Base-by-base conservation (phyloP, 1,284 basidiomycete genomes). In the Melampsora abietis-canadensis region DNA sequence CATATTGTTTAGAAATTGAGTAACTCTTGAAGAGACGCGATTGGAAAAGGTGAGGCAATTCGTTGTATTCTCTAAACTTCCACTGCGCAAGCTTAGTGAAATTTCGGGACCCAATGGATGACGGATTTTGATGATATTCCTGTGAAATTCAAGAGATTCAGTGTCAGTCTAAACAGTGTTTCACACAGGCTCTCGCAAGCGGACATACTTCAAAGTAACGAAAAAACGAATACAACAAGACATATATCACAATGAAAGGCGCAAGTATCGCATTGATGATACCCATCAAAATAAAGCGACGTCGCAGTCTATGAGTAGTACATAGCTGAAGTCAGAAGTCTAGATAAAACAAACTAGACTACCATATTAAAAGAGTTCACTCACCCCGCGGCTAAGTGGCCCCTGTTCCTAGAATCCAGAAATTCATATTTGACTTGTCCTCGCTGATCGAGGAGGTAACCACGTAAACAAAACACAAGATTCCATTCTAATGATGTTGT, bases 1-100 rank as follows among this genome's bases (percentile, higher is more conserved):
- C 93, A 82, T 98, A 98, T 85, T 92, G 90, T 81, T 90, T 94
- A 17, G 96, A 92, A 12, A 88, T 84, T 0, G 91, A 92, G 78
- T 95, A 94, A 76, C 91, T 93, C 78, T 91, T 88, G 78, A 94
- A 89, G 66, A 97, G 85, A 68, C 95, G 86, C 59, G 92, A 85
- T 51, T 88, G 86, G 81, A 98, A 98, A 44, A 95, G 85, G 82
- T 98, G 95, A 0, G 93, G 92, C 4, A 99, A 85, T 81, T 99
- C 95, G 82, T 98, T 99, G 85, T 97, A 99, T 82, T 98, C 96
- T 76, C 96, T 87, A 80, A 98, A 98, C 81, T 97, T 98, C 96
- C 96, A 99, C 78, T 92, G 89, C 0, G 94, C 95, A 78, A 92
- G 94, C 1, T 89, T 90, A 0, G 95, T 98, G 80, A 98, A 99